Evolutionary conservation across 2,329 filamentous ascomycete genomes (phyloP), one percentile per base, ranked within the genome.

Genomic region (Phaeosphaeriaceae sp.): DNA sequence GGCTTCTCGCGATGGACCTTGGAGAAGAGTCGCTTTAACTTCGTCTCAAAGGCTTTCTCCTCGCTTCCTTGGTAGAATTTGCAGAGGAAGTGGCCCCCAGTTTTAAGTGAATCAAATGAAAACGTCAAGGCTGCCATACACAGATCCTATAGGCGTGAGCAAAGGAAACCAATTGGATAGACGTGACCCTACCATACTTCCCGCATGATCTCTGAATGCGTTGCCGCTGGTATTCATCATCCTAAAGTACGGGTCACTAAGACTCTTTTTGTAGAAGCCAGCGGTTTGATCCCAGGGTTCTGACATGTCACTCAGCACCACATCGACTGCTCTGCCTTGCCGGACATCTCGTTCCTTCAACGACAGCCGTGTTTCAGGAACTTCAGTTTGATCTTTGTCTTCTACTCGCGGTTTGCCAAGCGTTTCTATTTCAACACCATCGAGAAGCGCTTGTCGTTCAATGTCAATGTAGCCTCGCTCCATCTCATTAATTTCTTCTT

Each of bases 271-370:
- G 79, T 85, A 87, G 79, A 89, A 92, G 68, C 87, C 88, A 68
- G 82, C 81, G 44, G 84, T 89, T 79, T 90, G 89, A 66, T 86
- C 81, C 92, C 92, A 97, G 88, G 94, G 92, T 82, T 83, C 93
- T 85, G 87, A 99, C 94, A 99, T 99, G 83, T 99, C 94, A 85
- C 91, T 96, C 71, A 99, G 80, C 71, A 99, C 90, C 70, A 99
- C 85, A 77, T 97, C 90, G 58, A 97, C 92, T 67, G 84, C 84
- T 67, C 82, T 81, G 55, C 81, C 81, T 37, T 69, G 56, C 48
- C 71, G 73, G 28, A 73, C 61, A 42, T 77, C 74, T 11, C 71
- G 64, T 35, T 70, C 66, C 41, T 63, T 64, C 28, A 61, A 46
- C 6, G 68, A 65, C 47, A 71, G 46, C 46, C 66, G 60, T 5